Percentiles rank a stretch among this genome's conserved stretches.
Conservation (phyloP, 2,329 filamentous ascomycete species). For the Colletotrichum tropicicola region DNA sequence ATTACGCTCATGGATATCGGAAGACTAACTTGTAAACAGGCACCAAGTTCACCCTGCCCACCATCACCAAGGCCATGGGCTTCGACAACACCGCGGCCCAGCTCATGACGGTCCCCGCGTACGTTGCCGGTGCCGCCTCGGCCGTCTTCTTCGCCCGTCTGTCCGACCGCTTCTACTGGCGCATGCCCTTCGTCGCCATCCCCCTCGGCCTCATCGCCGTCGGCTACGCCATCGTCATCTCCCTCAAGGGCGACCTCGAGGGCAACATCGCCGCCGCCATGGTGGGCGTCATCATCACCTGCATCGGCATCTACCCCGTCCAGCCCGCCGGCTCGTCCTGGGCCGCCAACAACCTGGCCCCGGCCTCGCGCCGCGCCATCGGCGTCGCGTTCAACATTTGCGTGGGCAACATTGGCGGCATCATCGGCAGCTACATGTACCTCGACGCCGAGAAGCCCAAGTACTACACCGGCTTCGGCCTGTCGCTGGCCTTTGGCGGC, state of each 20-base stretch:
- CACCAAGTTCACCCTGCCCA: conserved; percentile 36
- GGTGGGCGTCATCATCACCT: conserved; percentile 73
- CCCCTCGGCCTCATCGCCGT: conserved; percentile 67
- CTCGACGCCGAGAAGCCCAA: conserved; percentile 42
- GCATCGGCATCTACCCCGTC: conserved; percentile 75
- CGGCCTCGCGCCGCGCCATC: conserved; percentile 44
- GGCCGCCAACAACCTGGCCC: conserved; percentile 73
- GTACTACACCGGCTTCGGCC: conserved; percentile 46
- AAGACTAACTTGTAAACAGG: too few relatives aligned
- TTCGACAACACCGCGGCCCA: conserved; percentile 41
- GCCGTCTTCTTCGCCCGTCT: conserved; percentile 71
- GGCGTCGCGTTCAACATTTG: conserved; percentile 48
- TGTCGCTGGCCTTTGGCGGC: conserved; percentile 40
- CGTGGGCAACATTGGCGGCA: conserved; percentile 50
- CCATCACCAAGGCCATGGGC: conserved; percentile 33
- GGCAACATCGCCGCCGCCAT: conserved; percentile 65
- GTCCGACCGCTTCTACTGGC: conserved; percentile 70
- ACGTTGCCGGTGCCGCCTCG: conserved; percentile 68
- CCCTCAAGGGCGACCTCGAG: conserved; percentile 59
- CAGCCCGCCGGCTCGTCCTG: conserved; percentile 72
- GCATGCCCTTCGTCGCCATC: conserved; percentile 73
- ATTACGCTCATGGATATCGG: too few relatives aligned
- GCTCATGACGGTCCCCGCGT: conserved; percentile 66
- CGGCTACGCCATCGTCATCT: conserved; percentile 67
- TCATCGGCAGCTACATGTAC: conserved; percentile 50